Conservation (phyloP, 768 basidiomycete genomes). For the Russula dissimulans region DNA sequence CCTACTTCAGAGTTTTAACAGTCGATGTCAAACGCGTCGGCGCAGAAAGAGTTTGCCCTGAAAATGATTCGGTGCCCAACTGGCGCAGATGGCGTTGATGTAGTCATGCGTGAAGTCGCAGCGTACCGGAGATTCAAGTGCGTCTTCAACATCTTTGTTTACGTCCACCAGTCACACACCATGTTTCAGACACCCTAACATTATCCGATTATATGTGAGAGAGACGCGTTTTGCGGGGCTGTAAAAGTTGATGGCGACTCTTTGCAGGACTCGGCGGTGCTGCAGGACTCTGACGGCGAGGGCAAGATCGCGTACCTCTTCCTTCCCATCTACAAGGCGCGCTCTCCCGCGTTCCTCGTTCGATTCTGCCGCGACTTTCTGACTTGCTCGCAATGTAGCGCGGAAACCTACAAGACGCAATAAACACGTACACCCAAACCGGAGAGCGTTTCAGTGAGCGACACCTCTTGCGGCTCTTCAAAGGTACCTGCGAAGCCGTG, state of each 20-base stretch:
- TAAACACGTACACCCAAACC: slow-evolving; percentile 78
- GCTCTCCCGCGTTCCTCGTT: slow-evolving; percentile 10
- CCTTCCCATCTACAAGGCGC: slow-evolving; percentile 82
- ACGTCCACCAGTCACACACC: not conserved
- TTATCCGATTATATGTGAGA: slow-evolving; percentile 83
- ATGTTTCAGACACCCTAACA: slow-evolving; percentile 74
- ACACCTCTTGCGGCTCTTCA: slow-evolving; percentile 84
- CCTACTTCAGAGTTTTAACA: slow-evolving; percentile 1
- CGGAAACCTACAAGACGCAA: slow-evolving; percentile 92
- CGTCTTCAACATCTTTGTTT: slow-evolving; percentile 25
- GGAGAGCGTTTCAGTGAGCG: slow-evolving; percentile 77
- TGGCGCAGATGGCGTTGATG: slow-evolving; percentile 79
- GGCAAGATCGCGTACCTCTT: slow-evolving; percentile 96
- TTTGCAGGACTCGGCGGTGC: slow-evolving; percentile 79
- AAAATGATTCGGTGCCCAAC: slow-evolving; percentile 96
- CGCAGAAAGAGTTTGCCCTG: slow-evolving; percentile 82
- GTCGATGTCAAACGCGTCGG: not conserved
- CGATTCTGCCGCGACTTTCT: slow-evolving; percentile 1
- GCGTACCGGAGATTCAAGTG: slow-evolving; percentile 93
- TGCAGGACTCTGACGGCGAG: slow-evolving; percentile 88
- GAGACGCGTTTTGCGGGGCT: not conserved
- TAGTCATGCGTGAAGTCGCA: slow-evolving; percentile 83
- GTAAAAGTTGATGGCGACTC: slow-evolving; percentile 14
- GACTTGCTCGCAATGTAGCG: slow-evolving; percentile 36
- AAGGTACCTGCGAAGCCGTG: slow-evolving; percentile 88